Evolutionary conservation across 805 yeast genomes (phyloP).

Genomic region (Kluyveromyces siamensis): DNA sequence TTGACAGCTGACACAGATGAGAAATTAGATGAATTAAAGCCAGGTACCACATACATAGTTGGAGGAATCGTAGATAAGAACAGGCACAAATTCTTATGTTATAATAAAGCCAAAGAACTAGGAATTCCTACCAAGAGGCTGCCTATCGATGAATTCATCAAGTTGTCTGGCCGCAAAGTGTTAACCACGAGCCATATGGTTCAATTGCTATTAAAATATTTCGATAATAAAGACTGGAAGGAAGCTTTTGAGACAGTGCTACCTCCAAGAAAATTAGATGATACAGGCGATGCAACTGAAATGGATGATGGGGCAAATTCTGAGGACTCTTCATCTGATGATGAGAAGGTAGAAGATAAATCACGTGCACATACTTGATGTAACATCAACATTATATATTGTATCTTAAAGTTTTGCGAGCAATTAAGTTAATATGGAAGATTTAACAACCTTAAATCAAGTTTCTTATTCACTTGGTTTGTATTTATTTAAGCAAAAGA

Average conservation of each 20-base stretch:
- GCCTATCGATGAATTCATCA: slow-evolving; percentile 81
- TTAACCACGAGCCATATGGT: slow-evolving; percentile 94
- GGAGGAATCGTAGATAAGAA: slow-evolving; percentile 98
- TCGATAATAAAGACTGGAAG: slow-evolving; percentile 75
- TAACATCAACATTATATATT: too few species aligned
- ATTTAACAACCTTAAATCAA: too few species aligned
- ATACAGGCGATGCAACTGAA: slow-evolving; percentile 8
- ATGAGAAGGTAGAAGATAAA: background rate
- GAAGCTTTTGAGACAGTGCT: slow-evolving; percentile 77
- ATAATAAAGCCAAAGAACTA: slow-evolving; percentile 65
- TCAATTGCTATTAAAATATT: slow-evolving; percentile 74
- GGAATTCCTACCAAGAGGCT: slow-evolving; percentile 67
- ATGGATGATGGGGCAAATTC: background rate
- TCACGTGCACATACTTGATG: background rate
- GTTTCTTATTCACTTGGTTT: too few species aligned
- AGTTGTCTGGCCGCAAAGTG: slow-evolving; percentile 77
- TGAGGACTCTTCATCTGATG: slow-evolving; percentile 2
- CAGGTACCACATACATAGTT: slow-evolving; percentile 69
- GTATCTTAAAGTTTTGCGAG: too few species aligned
- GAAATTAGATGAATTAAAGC: slow-evolving; percentile 50
- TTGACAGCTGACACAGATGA: slow-evolving; percentile 83
- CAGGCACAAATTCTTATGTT: slow-evolving; percentile 72
- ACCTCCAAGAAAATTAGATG: slow-evolving; percentile 62
- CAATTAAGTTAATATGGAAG: too few species aligned
- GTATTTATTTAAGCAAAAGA: too few species aligned